phyloP scores from a whole-genome alignment of 208 protist genomes.

The Porcisia deanei region DNA sequence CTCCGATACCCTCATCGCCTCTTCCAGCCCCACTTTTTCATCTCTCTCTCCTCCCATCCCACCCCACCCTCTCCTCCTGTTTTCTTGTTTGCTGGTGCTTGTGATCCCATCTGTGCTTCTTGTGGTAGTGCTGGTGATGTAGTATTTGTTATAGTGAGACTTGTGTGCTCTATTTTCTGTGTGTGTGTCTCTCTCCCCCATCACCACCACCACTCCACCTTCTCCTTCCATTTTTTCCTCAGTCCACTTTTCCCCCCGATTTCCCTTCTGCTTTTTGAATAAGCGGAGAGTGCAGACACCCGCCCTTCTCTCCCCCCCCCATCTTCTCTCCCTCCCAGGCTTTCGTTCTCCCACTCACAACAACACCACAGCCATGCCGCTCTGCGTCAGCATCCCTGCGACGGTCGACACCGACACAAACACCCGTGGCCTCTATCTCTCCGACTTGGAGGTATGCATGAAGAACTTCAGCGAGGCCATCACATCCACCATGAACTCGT shows the following conservation, averaged over 20 bases:
- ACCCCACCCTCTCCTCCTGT: not conserved
- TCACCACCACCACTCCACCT: too few species aligned
- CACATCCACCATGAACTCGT: conserved; percentile 56
- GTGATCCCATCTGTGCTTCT: too few species aligned
- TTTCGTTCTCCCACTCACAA: not conserved
- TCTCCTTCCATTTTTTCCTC: too few species aligned
- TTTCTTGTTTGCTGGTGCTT: not conserved
- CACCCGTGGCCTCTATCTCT: conserved; percentile 39
- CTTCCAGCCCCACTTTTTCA: not conserved
- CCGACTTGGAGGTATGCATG: conserved; percentile 43
- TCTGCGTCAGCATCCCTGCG: conserved; percentile 29
- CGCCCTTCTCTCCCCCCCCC: not conserved
- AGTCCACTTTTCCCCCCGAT: too few species aligned
- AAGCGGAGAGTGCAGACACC: not conserved
- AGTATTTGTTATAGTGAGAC: too few species aligned
- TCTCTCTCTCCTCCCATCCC: not conserved
- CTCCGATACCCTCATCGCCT: not conserved
- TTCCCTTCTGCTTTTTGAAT: too few species aligned
- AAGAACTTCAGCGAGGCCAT: conserved; percentile 54
- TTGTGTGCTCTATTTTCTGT: too few species aligned
- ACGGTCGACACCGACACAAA: conserved; percentile 64
- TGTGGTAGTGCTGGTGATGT: too few species aligned
- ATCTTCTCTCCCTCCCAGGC: not conserved
- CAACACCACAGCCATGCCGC: conserved; percentile 14
- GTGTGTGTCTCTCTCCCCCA: too few species aligned